These are phyloP conservation scores for Podila clonocystis DNA, from an alignment of 192 early-diverging fungal genomes.

Conservation along the genomic window DNA sequence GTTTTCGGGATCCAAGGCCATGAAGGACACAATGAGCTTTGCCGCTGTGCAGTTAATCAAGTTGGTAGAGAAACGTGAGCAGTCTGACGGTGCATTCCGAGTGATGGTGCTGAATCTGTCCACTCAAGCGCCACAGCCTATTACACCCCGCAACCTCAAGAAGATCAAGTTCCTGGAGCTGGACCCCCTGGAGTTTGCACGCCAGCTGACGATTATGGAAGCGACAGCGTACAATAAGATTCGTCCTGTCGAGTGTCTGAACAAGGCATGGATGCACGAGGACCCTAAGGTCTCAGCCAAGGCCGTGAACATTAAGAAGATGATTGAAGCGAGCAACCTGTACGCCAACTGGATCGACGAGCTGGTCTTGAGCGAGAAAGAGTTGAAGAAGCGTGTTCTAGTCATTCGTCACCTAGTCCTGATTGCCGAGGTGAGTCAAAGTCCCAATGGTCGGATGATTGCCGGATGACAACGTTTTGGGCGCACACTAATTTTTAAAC, in stretches of 20 bases:
- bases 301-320: conserved; percentile 88
- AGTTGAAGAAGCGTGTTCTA: conserved; percentile 78
- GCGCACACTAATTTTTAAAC: too few species aligned
- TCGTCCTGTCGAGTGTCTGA: conserved; percentile 88
- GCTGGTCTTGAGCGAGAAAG: conserved; percentile 82
- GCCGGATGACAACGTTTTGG: conserved; percentile 57
- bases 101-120: conserved; percentile 71
- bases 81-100: conserved; percentile 66
- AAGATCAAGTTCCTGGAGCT: conserved; percentile 87
- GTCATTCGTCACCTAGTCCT: conserved; percentile 87
- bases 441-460: background rate
- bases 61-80: conserved; percentile 46
- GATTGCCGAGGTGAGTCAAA: conserved; percentile 67
- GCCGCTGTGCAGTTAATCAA: conserved; percentile 53
- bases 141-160: conserved; percentile 83
- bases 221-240: conserved; percentile 83
- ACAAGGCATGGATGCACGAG: conserved; percentile 86
- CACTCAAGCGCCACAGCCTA: conserved; percentile 76
- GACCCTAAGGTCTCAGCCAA: conserved; percentile 60
- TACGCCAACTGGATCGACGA: conserved; percentile 89
- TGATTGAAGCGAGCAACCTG: conserved; percentile 85
- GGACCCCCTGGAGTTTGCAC: conserved; percentile 91
- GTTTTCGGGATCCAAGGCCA: conserved; percentile 71
- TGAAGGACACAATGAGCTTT: conserved; percentile 71
- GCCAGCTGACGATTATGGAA: conserved; percentile 96